A percentile compares a stretch with the other conserved stretches of the same genome.
Conservation (phyloP, 106 monocot genomes). For the Apostasia shenzhenica region DNA sequence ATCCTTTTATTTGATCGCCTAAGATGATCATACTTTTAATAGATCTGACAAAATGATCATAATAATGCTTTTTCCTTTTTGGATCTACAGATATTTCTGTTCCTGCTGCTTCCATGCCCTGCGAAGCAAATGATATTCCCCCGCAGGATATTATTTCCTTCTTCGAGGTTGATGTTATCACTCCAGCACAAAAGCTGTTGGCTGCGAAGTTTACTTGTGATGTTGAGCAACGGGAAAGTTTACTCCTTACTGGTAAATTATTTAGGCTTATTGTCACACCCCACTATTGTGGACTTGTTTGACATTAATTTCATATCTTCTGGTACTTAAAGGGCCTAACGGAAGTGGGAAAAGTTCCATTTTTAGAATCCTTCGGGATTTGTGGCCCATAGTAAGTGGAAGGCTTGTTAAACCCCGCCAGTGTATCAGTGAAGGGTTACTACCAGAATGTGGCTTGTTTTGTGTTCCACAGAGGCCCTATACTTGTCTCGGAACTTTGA, state of each 20-base stretch:
- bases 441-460: conserved; percentile 37
- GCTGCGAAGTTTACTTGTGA: conserved; percentile 74
- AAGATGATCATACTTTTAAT: too few species aligned
- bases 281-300: background rate
- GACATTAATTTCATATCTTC: conserved; percentile 4
- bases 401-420: conserved; percentile 50
- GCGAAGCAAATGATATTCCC: conserved; percentile 15
- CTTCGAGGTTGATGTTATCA: conserved; percentile 67
- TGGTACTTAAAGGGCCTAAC: conserved; percentile 75
- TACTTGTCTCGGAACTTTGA: conserved; percentile 86
- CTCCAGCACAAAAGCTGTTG: conserved; percentile 81
- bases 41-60: too few species aligned
- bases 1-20: too few species aligned
- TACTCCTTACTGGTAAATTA: conserved; percentile 90
- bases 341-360: conserved; percentile 98
- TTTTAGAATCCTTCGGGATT: conserved; percentile 82
- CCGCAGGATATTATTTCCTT: conserved; percentile 70
- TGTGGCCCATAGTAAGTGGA: conserved; percentile 85
- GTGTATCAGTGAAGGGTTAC: conserved; percentile 19
- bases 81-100: conserved; percentile 37
- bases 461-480: conserved; percentile 91
- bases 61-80: background rate
- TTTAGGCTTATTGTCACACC: background rate
- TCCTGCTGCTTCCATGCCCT: conserved; percentile 18
- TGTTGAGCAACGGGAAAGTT: conserved; percentile 64